Base-by-base conservation (phyloP, 148 eudicot genomes). In the Oxyria digyna region DNA sequence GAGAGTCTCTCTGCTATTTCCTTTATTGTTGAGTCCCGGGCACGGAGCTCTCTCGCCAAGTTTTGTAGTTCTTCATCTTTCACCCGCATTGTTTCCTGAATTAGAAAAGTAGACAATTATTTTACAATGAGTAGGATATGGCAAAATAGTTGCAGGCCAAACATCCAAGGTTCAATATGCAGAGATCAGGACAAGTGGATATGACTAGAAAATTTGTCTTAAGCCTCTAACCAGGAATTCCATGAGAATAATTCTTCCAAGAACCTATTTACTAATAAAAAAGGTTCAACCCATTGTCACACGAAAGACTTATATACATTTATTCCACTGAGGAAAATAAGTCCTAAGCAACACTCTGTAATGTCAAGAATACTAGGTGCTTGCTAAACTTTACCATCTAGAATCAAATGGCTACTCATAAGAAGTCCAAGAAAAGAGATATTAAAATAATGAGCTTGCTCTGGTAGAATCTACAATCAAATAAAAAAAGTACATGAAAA, bases 21-120 rank as follows among this genome's bases (percentile, higher is more conserved):
- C 71, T 77, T 87, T 80, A 94, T 88, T 35, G 90, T 84, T 69
- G 98, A 86, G 81, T 94, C 98, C 73, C 97, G 78, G 64, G 89
- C 80, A 42, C 98, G 98, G 74, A 94, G 73, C 48, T 94, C 98
- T 69, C 89, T 81, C 2, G 98, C 86, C 80, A 94, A 78, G 75
- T 90, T 85, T 78, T 90, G 97, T 73, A 94, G 75, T 74, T 94
- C 98, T 81, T 94, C 98, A 71, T 94, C 98, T 76, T 94, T 94
- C 72, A 94, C 98, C 70, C 79, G 77, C 66, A 94, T 74, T 12
- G 98, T 94, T 72, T 94, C 97, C 98, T 94, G 79, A 42, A 74
- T 24, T 40, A 71, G 65, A 68, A 14, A 71, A 75, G n/a, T 6
- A 59, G 38, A 50, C 15, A 52, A 67, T 11, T 26, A 13, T 13